Conservation (phyloP, 2,329 filamentous ascomycete species). For the Colletotrichum limetticola region DNA sequence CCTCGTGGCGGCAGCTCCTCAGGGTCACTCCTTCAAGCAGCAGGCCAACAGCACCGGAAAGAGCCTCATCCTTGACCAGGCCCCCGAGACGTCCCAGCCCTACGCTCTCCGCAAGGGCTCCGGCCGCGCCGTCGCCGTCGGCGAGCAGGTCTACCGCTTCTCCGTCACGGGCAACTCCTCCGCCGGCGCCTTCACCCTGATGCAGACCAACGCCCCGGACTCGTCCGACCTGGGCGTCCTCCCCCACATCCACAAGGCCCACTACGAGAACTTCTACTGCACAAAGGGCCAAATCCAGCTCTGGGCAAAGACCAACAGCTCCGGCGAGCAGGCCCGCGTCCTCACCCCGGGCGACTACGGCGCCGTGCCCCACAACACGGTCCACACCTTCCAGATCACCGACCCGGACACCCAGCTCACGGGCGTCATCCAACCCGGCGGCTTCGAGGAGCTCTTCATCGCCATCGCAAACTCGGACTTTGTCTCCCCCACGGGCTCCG, state of each 20-base stretch:
- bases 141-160: conserved; percentile 37
- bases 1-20: conserved; percentile 23
- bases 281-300: conserved; percentile 56
- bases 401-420: conserved; percentile 59
- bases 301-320: conserved; percentile 45
- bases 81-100: conserved; percentile 16
- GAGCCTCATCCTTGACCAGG: conserved; percentile 16
- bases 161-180: conserved; percentile 56
- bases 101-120: conserved; percentile 29
- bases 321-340: conserved; percentile 50
- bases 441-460: conserved; percentile 60
- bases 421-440: conserved; percentile 56
- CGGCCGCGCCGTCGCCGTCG: conserved; percentile 20
- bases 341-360: conserved; percentile 58
- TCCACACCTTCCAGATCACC: conserved; percentile 58
- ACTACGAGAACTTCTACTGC: conserved; percentile 60
- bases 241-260: conserved; percentile 52
- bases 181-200: conserved; percentile 54
- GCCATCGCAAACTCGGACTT: conserved; percentile 39
- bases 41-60: conserved; percentile 12
- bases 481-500: conserved; percentile 47
- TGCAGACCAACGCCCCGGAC: conserved; percentile 53
- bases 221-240: conserved; percentile 51
- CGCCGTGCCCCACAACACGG: conserved; percentile 55
- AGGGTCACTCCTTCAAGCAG: conserved; percentile 6